A percentile compares a stretch with the other conserved stretches of the same genome.
phyloP scores from a whole-genome alignment of 1,139 yeast genomes.

The Hemisphaericaspora xylanilytica region DNA sequence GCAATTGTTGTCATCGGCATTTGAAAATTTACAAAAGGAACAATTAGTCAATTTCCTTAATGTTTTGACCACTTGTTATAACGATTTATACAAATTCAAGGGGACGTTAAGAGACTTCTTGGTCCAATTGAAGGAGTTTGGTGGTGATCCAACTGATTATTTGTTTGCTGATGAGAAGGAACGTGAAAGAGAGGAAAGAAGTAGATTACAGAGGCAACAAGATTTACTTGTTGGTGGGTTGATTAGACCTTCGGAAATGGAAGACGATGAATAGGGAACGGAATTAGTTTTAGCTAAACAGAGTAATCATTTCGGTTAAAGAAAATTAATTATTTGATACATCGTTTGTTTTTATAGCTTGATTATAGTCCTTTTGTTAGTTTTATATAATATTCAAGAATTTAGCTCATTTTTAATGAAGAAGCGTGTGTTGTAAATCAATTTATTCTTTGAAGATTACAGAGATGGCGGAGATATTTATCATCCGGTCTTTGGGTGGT shows the following conservation, averaged over 20 bases:
- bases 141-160: slow-evolving; percentile 92
- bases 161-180: slow-evolving; percentile 93
- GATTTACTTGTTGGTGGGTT: slow-evolving; percentile 92
- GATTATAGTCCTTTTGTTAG: background rate
- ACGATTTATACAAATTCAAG: slow-evolving; percentile 73
- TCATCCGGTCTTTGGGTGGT: no score
- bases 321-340: no score
- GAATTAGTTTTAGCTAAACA: no score
- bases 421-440: no score
- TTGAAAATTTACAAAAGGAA: slow-evolving; percentile 82
- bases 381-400: background rate
- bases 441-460: no score
- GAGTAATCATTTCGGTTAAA: no score
- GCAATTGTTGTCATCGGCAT: slow-evolving; percentile 78
- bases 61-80: slow-evolving; percentile 71
- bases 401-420: background rate
- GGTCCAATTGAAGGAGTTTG: slow-evolving; percentile 92
- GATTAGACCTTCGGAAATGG: slow-evolving; percentile 94
- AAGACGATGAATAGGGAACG: slow-evolving; percentile 40
- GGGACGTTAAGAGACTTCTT: slow-evolving; percentile 91
- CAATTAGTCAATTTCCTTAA: slow-evolving; percentile 80
- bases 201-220: slow-evolving; percentile 68
- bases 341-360: background rate
- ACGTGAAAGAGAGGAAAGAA: slow-evolving; percentile 67
- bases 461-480: no score